phyloP scores from a whole-genome alignment of 805 yeast genomes.

The Ogataea methylovora region DNA sequence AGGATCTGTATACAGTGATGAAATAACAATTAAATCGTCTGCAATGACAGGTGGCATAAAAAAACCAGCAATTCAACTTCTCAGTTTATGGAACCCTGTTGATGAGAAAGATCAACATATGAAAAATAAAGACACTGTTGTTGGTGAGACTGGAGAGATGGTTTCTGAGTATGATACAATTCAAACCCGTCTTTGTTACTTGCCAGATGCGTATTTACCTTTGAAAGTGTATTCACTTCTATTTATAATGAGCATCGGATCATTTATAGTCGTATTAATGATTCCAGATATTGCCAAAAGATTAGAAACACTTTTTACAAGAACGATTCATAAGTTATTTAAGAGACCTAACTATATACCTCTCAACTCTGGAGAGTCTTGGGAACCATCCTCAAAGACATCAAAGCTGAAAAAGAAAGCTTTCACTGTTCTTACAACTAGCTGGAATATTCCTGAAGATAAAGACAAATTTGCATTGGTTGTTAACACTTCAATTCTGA shows the following conservation, averaged over 20 bases:
- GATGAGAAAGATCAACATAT: conserved; percentile 1
- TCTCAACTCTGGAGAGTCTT: not conserved
- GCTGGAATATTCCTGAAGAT: conserved; percentile 5
- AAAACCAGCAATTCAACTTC: conserved; percentile 79
- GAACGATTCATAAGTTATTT: not conserved
- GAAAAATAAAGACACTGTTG: conserved; percentile 1
- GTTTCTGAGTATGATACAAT: conserved; percentile 20
- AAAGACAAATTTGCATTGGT: not conserved
- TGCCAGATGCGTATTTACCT: conserved; percentile 20
- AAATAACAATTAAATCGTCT: conserved; percentile 80
- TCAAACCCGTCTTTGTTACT: conserved; percentile 20
- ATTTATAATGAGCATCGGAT: conserved; percentile 5
- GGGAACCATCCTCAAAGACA: conserved; percentile 1
- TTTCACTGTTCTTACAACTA: not conserved
- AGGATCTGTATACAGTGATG: conserved; percentile 38
- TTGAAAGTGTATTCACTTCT: conserved; percentile 12
- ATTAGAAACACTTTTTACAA: not conserved
- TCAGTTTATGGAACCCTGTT: conserved; percentile 45
- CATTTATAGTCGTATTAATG: conserved; percentile 6
- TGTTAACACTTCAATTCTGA: not conserved
- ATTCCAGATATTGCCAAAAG: not conserved
- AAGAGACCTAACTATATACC: not conserved
- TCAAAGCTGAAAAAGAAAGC: not conserved
- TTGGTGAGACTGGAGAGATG: conserved; percentile 12
- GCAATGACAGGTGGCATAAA: conserved; percentile 91